Base-by-base conservation (phyloP, 1,139 yeast species). In the Kurtzmaniella quercitrusa region DNA sequence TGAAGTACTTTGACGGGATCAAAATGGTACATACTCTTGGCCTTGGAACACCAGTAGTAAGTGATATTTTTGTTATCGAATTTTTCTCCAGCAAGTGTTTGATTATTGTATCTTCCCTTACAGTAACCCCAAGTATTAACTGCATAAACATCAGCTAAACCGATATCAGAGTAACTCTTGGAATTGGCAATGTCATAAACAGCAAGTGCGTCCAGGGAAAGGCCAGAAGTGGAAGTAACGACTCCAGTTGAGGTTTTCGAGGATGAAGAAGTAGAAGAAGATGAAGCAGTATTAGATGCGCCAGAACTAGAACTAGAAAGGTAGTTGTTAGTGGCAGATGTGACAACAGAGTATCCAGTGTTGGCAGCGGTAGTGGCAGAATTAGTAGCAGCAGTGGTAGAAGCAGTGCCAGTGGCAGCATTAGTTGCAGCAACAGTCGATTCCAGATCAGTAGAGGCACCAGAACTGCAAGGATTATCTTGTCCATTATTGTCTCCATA, bases 51-150 rank as follows among this genome's bases (percentile, higher is more conserved):
- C 66, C 72, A 77, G 14, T 82, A 76, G 48, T 72, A 73, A 36
- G 63, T 63, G 39, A 74, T 62, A 45, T 69, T 57, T 18, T 66
- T 56, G 45, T 68, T 65, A 48, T 67, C 66, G 45, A 61, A 44
- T 20, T 44, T 41, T n/a, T 49, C 52, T 19, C 51, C 39, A 15
- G 47, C 45, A 5, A 36, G 30, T 28, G 49, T 46, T 32, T 45
- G 44, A 15, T 51, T 47, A 19, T 42, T 37, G 12, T 43, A 35
- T 46, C 41, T 14, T 19, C 91, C 93, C 51, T 74, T 67, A 61
- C 95, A 86, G 63, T 83, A 85, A 26, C 89, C 91, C 80, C 89
- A 84, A 57, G 75, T 71, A 38, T 88, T 80, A 35, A 84, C 65
- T 14, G 82, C 71, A 57, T 84, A 84, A 21, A 80, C 77, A 40